Conservation (phyloP, 352 stramenopile genomes). For the Globisporangium rhizosaccharum region DNA sequence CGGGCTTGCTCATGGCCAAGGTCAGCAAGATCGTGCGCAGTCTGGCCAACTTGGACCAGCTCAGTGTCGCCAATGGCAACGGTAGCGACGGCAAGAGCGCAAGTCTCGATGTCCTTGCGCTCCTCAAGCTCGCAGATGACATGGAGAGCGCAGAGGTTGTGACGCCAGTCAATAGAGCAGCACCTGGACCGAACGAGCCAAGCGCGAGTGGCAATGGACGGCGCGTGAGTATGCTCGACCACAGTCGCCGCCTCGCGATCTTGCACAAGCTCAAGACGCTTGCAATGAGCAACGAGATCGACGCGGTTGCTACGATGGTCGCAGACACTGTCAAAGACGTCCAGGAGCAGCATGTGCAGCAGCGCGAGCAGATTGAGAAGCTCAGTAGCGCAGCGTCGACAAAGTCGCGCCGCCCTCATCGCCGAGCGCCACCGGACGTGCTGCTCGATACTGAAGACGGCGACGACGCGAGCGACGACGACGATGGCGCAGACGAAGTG, state of each 20-base stretch:
- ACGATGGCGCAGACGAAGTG: conserved; percentile 20
- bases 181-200: conserved; percentile 4
- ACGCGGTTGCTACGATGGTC: conserved; percentile 16
- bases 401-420: conserved; percentile 1
- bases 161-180: background rate
- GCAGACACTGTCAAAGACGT: conserved; percentile 20
- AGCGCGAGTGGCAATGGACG: background rate
- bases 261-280: conserved; percentile 15
- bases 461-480: conserved; percentile 16
- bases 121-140: conserved; percentile 55
- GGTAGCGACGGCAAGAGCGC: conserved; percentile 6
- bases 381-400: background rate
- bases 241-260: conserved; percentile 13
- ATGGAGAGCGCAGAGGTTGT: conserved; percentile 26
- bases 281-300: conserved; percentile 14
- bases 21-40: conserved; percentile 57
- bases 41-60: conserved; percentile 37
- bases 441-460: conserved; percentile 5
- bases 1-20: conserved; percentile 41
- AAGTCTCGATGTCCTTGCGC: conserved; percentile 28
- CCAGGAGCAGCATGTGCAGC: conserved; percentile 21
- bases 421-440: background rate
- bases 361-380: conserved; percentile 12
- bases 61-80: conserved; percentile 6
- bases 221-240: conserved; percentile 10